Base-by-base conservation (phyloP, 1,284 basidiomycete genomes). In the Tilletia indica region DNA sequence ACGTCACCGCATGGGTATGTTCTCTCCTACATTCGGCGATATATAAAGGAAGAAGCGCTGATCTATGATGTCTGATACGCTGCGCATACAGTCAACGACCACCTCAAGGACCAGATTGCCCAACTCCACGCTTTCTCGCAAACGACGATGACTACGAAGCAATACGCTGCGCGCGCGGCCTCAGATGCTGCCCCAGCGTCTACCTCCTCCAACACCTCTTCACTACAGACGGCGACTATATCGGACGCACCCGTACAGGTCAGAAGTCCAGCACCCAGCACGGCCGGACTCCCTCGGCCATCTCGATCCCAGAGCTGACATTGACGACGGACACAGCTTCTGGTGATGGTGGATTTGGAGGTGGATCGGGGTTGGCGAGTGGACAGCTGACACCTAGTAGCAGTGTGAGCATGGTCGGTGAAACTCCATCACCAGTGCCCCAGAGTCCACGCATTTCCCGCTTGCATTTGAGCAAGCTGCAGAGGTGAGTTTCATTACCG, bases 101-200 rank as follows among this genome's bases (percentile, higher is more conserved):
- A 82, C 42, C 80, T 86, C 49, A 85, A 85, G 72, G 83, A 84
- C 42, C 83, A 86, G 72, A 86, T 86, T 47, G 85, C 85, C 1
- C 79, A 85, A 73, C 81, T 86, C 54, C 85, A 86, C 71, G 85
- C 85, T 11, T 86, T 86, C 71, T 85, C 85, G 0, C 85, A 85
- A 72, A 82, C 83, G 70, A 83, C 82, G 0, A 83, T 82, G 69
- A 84, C 82, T 6, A 74, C 77, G 0, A 63, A 77, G 39, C 67
- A 69, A 39, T 64, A 64, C 34, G 34, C 61, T 36, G 68, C 39
- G 25, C 42, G 38, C 47, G 14, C 21, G 6, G 69, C 71, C 19
- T 72, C 75, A 2, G 73, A 73, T 2, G 72, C 77, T 36, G 69
- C 73, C 11, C 72, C 73, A 67, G 42, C 67, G 19, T 31, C 67